phyloP scores from a whole-genome alignment of 768 basidiomycete genomes.

The Cyathus striatus region DNA sequence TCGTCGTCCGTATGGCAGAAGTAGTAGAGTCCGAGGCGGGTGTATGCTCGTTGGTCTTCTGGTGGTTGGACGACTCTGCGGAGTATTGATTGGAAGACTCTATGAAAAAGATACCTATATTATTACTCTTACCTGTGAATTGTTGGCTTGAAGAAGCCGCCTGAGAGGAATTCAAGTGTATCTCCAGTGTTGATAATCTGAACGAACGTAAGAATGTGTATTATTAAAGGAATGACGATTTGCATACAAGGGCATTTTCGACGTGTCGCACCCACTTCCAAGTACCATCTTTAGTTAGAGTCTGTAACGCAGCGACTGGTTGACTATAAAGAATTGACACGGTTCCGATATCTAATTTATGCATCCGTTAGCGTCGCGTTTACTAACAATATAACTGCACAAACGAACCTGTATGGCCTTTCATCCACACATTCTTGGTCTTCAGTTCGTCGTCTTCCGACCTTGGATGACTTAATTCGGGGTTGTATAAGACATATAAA shows the following conservation, averaged over 20 bases:
- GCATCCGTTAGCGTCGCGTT: background rate
- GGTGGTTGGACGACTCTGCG: slow-evolving; percentile 44
- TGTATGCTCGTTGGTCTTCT: slow-evolving; percentile 31
- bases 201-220: background rate
- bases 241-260: slow-evolving; percentile 35
- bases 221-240: background rate
- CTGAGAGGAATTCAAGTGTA: slow-evolving; percentile 41
- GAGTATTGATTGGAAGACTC: background rate
- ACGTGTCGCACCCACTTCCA: slow-evolving; percentile 45
- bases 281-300: slow-evolving; percentile 30
- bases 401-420: slow-evolving; percentile 39
- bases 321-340: slow-evolving; percentile 45
- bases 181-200: slow-evolving; percentile 45
- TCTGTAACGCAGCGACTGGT: slow-evolving; percentile 41
- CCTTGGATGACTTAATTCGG: slow-evolving; percentile 29
- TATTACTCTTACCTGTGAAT: slow-evolving; percentile 26
- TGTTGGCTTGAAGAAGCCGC: slow-evolving; percentile 42
- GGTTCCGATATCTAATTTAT: slow-evolving; percentile 33
- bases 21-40: slow-evolving; percentile 44
- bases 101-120: background rate
- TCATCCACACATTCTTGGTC: slow-evolving; percentile 43
- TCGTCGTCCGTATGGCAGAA: slow-evolving; percentile 41
- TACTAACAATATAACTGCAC: background rate
- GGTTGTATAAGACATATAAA: background rate
- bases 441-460: slow-evolving; percentile 34